Evolutionary conservation across 331 rosid genomes (phyloP), one percentile per base, ranked within the genome.

Genomic region (Prunus yedoensis): DNA sequence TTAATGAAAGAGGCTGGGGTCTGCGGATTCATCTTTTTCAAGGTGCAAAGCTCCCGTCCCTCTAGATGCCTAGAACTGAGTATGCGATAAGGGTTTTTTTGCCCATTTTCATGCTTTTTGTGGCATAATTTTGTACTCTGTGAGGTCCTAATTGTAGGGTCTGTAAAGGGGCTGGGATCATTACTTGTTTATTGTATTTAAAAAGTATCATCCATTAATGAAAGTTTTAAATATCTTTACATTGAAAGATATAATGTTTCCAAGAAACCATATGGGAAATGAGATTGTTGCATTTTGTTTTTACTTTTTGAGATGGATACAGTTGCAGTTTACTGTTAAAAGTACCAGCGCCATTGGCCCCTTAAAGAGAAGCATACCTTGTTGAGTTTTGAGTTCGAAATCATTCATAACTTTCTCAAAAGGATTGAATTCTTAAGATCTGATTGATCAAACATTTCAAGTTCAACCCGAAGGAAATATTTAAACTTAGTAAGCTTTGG

Each of bases 1-100:
- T 85, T 77, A 68, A 78, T 45, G 73, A 83, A 77, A 86, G 87
- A 74, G 83, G 80, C 77, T 41, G 83, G 68, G 68, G 70, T 70
- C 72, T 81, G 65, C 57, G 14, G 74, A 41, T 43, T 47, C 60
- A 43, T 56, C 56, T 53, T 27, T 61, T 30, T 38, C 21, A 50
- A 49, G 76, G 71, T 51, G 76, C 73, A 61, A 2, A 51, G 50
- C 78, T 75, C 25, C 70, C n/a, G 20, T 43, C 68, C 63, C 53
- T 43, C 68, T 73, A 46, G 68, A 59, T 59, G 68, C 82, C 82
- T 76, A 74, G 30, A 71, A 59, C 75, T 30, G 63, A 67, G 76
- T 81, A 74, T 81, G 70, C 73, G 80, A 68, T 70, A 71, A 43
- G 71, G 79, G 51, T 78, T 83, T 52, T 77, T 81, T 82, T 50